Evolutionary conservation across 2,329 filamentous ascomycete genomes (phyloP).

Genomic region (Pyrenochaeta sp.): DNA sequence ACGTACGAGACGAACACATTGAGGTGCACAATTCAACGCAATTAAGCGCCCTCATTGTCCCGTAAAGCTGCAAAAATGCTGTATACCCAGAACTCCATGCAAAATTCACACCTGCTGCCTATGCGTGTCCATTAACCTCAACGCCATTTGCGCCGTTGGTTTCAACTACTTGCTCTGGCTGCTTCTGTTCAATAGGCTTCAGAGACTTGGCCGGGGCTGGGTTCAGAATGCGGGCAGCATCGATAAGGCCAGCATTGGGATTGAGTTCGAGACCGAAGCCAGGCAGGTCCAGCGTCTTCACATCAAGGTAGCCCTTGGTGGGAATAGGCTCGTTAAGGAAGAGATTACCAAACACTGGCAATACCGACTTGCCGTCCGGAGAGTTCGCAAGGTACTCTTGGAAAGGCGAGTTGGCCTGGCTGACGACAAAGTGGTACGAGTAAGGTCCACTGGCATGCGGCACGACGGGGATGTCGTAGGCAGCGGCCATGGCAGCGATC

Average conservation of each 20-base stretch:
- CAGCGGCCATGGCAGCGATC: constrained; percentile 85
- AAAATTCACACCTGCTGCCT: constrained; percentile 4
- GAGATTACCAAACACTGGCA: constrained; percentile 90
- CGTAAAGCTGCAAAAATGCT: background rate
- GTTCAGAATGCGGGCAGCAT: constrained; percentile 76
- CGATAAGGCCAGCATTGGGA: constrained; percentile 79
- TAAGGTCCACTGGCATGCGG: constrained; percentile 95
- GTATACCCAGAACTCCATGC: constrained; percentile 12
- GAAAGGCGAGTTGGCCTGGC: constrained; percentile 91
- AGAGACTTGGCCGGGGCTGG: constrained; percentile 63
- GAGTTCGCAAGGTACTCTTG: constrained; percentile 97
- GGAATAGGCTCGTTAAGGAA: constrained; percentile 93
- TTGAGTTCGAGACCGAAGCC: constrained; percentile 91
- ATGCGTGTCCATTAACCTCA: constrained; percentile 25
- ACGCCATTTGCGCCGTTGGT: constrained; percentile 21
- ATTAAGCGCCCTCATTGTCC: constrained; percentile 16
- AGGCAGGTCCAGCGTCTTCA: constrained; percentile 83
- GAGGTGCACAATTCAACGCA: constrained; percentile 6
- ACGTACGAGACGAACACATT: constrained; percentile 5
- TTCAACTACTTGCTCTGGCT: constrained; percentile 17
- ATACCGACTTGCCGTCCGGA: constrained; percentile 85
- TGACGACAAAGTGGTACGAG: constrained; percentile 95
- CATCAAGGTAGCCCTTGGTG: constrained; percentile 79
- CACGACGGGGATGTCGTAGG: constrained; percentile 93
- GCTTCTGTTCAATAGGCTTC: constrained; percentile 38